Evolutionary conservation across 305 asterid genomes (phyloP).

Genomic region (Rubia peregrina): DNA sequence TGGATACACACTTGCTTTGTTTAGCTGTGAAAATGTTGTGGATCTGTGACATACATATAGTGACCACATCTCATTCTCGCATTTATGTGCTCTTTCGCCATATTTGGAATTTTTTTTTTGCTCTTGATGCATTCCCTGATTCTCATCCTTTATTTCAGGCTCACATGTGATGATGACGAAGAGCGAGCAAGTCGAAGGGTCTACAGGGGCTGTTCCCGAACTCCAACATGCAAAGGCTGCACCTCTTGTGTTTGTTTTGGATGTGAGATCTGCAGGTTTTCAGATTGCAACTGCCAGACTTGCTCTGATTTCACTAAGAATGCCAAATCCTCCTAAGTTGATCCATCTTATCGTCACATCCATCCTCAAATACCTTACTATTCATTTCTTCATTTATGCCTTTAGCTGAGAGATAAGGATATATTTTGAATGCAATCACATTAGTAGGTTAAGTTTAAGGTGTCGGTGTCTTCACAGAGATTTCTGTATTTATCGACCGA

Average conservation of each 20-base stretch:
- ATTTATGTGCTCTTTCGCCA: neutral
- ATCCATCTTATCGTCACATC: conserved; percentile 1
- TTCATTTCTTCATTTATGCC: conserved; percentile 17
- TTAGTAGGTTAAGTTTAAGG: neutral
- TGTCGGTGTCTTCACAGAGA: neutral
- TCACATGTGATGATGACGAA: conserved; percentile 42
- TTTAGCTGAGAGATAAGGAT: neutral
- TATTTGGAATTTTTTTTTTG: neutral
- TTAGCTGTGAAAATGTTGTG: conserved; percentile 1
- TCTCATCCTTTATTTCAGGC: conserved; percentile 20
- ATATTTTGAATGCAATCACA: neutral
- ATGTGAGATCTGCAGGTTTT: conserved; percentile 39
- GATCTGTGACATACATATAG: neutral
- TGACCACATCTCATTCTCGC: neutral
- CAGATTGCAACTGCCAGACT: conserved; percentile 47
- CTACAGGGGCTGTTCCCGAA: conserved; percentile 39
- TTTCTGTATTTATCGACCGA: neutral
- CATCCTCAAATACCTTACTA: conserved; percentile 10
- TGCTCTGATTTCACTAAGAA: conserved; percentile 45
- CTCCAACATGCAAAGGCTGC: conserved; percentile 51
- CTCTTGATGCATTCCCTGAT: neutral
- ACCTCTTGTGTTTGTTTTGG: conserved; percentile 51
- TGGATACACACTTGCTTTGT: neutral
- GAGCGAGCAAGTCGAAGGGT: conserved; percentile 48
- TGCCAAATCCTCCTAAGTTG: conserved; percentile 25